These are phyloP conservation scores for Pseudogymnoascus sp. DNA, from an alignment of 2,329 filamentous ascomycete genomes.

Conservation along the genomic window DNA sequence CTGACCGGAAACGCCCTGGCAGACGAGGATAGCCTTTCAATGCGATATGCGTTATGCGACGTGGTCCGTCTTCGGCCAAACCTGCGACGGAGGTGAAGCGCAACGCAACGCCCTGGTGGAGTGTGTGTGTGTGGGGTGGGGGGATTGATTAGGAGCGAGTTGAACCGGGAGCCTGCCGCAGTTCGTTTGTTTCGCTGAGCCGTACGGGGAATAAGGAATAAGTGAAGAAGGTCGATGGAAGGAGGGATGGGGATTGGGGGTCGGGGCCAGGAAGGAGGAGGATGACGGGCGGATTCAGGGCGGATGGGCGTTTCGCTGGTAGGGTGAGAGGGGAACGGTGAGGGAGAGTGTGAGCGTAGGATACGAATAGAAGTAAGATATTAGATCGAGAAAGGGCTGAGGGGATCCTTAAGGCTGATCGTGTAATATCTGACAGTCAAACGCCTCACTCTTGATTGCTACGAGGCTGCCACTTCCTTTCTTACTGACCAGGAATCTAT, in stretches of 20 bases:
- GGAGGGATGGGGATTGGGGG: neutral
- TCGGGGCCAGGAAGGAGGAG: neutral
- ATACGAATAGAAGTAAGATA: neutral
- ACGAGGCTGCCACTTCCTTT: neutral
- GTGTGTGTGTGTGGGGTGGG: neutral
- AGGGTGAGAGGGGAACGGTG: neutral
- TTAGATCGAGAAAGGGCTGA: neutral
- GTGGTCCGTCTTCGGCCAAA: constrained; percentile 2
- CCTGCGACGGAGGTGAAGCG: neutral
- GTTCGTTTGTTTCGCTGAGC: constrained; percentile 1
- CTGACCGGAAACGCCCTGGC: neutral
- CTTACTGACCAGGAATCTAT: neutral
- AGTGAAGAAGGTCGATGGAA: neutral
- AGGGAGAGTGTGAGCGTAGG: neutral
- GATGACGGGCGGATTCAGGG: neutral
- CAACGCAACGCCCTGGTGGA: neutral
- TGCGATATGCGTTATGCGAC: neutral
- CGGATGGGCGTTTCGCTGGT: neutral
- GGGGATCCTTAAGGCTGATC: neutral
- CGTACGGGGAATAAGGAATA: constrained; percentile 2
- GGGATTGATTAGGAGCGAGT: neutral
- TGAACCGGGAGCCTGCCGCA: neutral
- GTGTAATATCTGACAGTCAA: neutral
- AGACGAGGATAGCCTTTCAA: neutral
- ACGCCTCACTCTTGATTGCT: neutral